Base-by-base conservation (phyloP, 208 protist species). In the Leishmania amazonensis region DNA sequence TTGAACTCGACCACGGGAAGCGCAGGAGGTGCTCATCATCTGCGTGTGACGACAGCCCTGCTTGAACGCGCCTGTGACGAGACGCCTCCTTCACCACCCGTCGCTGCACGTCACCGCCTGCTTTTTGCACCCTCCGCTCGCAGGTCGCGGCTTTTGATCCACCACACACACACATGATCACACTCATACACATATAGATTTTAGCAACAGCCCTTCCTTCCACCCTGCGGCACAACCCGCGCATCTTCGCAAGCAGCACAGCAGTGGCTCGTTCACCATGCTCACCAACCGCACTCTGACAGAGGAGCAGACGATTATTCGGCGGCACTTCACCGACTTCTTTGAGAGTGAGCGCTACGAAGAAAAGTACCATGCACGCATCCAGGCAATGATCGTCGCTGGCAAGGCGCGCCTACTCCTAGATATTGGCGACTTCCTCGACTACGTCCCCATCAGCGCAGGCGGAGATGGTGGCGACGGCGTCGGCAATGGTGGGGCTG, bases 341-440 rank as follows among this genome's bases (percentile, higher is more conserved):
- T 98, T 98, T 76, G 90, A 97, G 76, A 92, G 84, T 54, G 95
- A 98, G 67, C 85, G 94, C 72, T 91, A 91, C 80, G 93, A 96
- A 65, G 91, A 92, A 54, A 95, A 96, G 84, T 98, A 99, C 80
- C 84, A 91, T 65, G 84, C 81, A 31, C 87, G 88, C 51, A 88
- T 99, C 8, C 88, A 95, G 47, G 73, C 89, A 1, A 98, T 99
- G 93, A 97, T 99, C 60, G 51, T 89, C 38, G 89, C 87, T 35
- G 80, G 91, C n/a, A 90, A 94, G 78, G 87, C 83, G 6, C 89
- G 98, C 0, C 90, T 99, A 21, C 80, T 99, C 8, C 82, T 99
- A 40, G 94, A 98, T 85, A 92, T 99, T 75, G 91, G 95, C 45
- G 98, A 99, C 78, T 84, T 99, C 3, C 91, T 98, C 2, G 91